A percentile compares a stretch with the other conserved stretches of the same genome.
These are phyloP conservation scores for Fonsecaea nubica DNA, from an alignment of 2,329 filamentous ascomycete species.

Conservation along the genomic window DNA sequence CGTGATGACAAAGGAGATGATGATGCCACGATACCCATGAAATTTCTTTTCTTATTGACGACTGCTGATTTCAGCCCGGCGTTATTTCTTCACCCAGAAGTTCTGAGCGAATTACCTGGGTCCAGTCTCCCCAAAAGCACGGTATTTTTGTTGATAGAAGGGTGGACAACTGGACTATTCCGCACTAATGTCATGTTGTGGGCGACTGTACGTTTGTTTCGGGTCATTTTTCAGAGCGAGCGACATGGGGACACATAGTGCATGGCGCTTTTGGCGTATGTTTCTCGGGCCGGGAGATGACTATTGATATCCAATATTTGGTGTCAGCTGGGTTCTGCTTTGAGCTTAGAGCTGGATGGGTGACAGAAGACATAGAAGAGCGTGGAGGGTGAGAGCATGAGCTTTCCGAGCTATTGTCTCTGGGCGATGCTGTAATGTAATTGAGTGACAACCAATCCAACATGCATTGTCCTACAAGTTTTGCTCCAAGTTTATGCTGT, in stretches of 20 bases:
- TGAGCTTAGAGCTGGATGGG: neutral
- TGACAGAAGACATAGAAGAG: neutral
- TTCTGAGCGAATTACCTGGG: neutral
- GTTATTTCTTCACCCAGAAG: neutral
- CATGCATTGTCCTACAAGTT: neutral
- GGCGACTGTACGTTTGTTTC: neutral
- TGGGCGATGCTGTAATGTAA: slow-evolving; percentile 22
- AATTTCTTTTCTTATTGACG: slow-evolving; percentile 16
- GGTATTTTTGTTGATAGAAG: slow-evolving; percentile 7
- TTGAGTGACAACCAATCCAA: neutral
- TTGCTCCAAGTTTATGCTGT: neutral
- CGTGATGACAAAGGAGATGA: slow-evolving; percentile 9
- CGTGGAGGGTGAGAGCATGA: slow-evolving; percentile 6
- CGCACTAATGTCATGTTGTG: neutral
- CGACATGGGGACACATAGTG: slow-evolving; percentile 12
- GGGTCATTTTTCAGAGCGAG: neutral
- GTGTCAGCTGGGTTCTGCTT: neutral
- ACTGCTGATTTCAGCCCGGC: neutral
- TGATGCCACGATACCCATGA: slow-evolving; percentile 37
- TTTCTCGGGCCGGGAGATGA: neutral
- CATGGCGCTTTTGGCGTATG: slow-evolving; percentile 26
- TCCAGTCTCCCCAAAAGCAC: slow-evolving; percentile 4
- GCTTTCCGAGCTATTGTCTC: slow-evolving; percentile 14
- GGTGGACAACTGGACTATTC: slow-evolving; percentile 3
- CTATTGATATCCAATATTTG: slow-evolving; percentile 5